These are phyloP conservation scores for Lachancea meyersii DNA, from an alignment of 805 yeast species.

Conservation along the genomic window DNA sequence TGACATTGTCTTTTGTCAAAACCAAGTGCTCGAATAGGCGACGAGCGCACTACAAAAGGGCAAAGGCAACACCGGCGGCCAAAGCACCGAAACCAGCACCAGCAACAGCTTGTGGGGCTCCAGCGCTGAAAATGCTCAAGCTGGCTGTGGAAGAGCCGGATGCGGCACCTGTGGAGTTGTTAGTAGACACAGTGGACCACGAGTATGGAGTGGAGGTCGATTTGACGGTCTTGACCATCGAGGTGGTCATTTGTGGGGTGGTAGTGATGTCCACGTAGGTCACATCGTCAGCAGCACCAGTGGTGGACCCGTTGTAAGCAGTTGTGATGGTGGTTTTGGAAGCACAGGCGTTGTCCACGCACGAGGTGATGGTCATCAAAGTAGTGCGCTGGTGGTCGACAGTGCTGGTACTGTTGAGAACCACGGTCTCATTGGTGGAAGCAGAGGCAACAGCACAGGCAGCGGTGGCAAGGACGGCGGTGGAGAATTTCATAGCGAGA, in stretches of 20 bases:
- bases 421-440: constrained; percentile 14
- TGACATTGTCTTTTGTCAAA: too few species aligned
- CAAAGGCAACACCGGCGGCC: constrained; percentile 19
- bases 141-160: constrained; percentile 13
- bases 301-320: constrained; percentile 32
- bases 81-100: constrained; percentile 25
- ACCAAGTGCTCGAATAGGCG: too few species aligned
- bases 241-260: constrained; percentile 44
- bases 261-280: constrained; percentile 44
- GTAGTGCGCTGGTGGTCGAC: constrained; percentile 23
- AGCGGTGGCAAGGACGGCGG: constrained; percentile 10
- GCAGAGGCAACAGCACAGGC: constrained; percentile 17
- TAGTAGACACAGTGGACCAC: constrained; percentile 28
- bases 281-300: constrained; percentile 33
- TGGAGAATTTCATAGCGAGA: constrained; percentile 7
- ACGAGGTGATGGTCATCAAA: constrained; percentile 33
- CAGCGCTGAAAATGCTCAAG: constrained; percentile 12
- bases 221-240: constrained; percentile 40
- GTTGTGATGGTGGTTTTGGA: constrained; percentile 26
- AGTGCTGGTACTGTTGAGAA: constrained; percentile 17
- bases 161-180: constrained; percentile 11
- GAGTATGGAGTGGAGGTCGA: constrained; percentile 37
- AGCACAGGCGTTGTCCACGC: constrained; percentile 29
- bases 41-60: constrained; percentile 16
- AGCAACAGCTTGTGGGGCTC: constrained; percentile 12